Evolutionary conservation across 2,329 filamentous ascomycete species (phyloP).

Genomic region (Helicocarpus griseus): DNA sequence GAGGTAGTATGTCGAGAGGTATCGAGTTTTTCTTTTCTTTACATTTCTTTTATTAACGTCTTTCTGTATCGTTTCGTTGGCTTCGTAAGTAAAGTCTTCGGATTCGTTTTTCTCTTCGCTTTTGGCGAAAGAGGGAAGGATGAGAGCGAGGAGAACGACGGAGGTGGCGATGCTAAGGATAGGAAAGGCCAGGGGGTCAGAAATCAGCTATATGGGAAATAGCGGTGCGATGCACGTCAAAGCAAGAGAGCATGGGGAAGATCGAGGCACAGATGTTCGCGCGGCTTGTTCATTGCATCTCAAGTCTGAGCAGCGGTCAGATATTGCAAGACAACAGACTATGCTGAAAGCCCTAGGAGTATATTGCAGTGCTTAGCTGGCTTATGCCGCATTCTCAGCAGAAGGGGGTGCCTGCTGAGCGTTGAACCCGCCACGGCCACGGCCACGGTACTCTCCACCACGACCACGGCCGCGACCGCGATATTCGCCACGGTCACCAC

Average conservation of each 20-base stretch:
- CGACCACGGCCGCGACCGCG: conserved; percentile 29
- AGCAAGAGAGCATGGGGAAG: neutral
- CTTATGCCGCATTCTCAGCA: neutral
- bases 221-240: neutral
- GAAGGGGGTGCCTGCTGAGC: neutral
- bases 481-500: conserved; percentile 25
- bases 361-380: neutral
- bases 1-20: neutral
- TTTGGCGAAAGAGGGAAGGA: neutral
- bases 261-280: neutral
- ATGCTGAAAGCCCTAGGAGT: neutral
- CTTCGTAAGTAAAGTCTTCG: neutral
- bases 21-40: neutral
- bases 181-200: neutral
- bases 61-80: neutral
- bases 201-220: neutral
- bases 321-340: neutral
- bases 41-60: neutral
- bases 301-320: neutral
- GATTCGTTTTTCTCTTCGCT: neutral
- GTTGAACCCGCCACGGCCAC: conserved; percentile 23
- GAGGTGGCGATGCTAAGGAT: neutral
- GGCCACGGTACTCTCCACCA: conserved; percentile 22
- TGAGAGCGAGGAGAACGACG: neutral
- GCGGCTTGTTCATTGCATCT: neutral